Conservation (phyloP, 768 basidiomycete genomes). For the Russula griseocarnosa region DNA sequence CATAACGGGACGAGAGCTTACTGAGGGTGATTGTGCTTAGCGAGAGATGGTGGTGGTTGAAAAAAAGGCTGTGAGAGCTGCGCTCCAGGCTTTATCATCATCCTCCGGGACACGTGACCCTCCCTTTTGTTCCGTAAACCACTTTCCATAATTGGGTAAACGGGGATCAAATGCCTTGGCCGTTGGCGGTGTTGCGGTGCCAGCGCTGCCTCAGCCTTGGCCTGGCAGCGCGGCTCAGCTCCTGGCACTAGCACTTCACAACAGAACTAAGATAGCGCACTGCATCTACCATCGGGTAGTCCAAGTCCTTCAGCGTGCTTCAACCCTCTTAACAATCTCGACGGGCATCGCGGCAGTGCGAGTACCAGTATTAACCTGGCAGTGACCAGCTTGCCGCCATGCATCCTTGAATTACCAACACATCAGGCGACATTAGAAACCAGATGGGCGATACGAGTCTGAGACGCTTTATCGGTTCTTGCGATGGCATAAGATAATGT, state of each 20-base stretch:
- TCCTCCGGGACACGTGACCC: conserved; percentile 6
- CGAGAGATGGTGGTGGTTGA: conserved; percentile 21
- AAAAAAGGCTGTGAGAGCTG: not conserved
- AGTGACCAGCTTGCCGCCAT: no score
- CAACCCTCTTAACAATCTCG: not conserved
- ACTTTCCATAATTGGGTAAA: not conserved
- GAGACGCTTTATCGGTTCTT: not conserved
- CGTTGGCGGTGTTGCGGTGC: no score
- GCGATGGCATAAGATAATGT: not conserved
- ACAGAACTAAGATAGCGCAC: not conserved
- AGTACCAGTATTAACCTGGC: no score
- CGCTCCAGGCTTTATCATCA: conserved; percentile 16
- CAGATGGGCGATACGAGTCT: not conserved
- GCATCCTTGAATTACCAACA: not conserved
- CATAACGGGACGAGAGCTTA: not conserved
- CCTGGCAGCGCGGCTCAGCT: no score
- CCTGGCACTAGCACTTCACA: not conserved
- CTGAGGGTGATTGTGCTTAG: not conserved
- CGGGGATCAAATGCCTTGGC: no score
- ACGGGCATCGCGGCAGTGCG: not conserved
- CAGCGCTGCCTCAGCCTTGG: no score
- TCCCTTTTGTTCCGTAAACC: not conserved
- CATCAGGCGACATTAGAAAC: not conserved
- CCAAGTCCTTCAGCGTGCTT: not conserved
- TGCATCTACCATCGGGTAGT: not conserved